Evolutionary conservation across 2,329 filamentous ascomycete species (phyloP).

Genomic region (Stemphylium lycopersici): DNA sequence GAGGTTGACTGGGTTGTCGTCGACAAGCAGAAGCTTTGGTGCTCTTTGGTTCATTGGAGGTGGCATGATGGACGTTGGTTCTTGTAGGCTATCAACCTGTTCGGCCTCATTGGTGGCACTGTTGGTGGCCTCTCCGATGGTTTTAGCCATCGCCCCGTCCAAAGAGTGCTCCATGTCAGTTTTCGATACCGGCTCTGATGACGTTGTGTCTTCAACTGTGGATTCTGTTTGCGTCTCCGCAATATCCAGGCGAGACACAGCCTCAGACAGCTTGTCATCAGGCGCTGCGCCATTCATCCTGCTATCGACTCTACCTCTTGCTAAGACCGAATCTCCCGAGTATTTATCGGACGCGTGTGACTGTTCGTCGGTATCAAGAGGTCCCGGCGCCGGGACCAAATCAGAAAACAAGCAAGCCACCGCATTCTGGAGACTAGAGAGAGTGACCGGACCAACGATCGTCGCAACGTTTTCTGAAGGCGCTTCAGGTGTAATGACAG

Average conservation of each 20-base stretch:
- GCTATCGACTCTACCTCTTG: not conserved
- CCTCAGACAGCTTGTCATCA: not conserved
- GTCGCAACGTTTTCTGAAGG: not conserved
- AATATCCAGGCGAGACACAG: not conserved
- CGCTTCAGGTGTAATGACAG: not conserved
- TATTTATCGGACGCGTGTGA: not conserved
- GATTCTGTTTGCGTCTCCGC: not conserved
- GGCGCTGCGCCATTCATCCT: not conserved
- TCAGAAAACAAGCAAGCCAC: constrained; percentile 5
- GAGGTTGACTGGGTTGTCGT: constrained; percentile 12
- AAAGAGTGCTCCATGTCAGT: not conserved
- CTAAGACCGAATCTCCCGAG: not conserved
- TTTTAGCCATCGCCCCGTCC: not conserved
- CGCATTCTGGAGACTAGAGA: constrained; percentile 4
- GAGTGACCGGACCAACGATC: constrained; percentile 5
- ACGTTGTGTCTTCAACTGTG: not conserved
- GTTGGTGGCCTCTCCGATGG: not conserved
- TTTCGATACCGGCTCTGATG: not conserved
- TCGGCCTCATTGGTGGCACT: not conserved
- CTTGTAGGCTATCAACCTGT: not conserved
- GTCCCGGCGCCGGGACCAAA: not conserved
- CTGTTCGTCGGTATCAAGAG: not conserved
- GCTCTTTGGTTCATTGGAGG: not conserved
- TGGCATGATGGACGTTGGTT: not conserved
- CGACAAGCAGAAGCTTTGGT: constrained; percentile 10